Base-by-base conservation (phyloP, 2,329 filamentous ascomycete genomes). In the Penicillium corylophilum region DNA sequence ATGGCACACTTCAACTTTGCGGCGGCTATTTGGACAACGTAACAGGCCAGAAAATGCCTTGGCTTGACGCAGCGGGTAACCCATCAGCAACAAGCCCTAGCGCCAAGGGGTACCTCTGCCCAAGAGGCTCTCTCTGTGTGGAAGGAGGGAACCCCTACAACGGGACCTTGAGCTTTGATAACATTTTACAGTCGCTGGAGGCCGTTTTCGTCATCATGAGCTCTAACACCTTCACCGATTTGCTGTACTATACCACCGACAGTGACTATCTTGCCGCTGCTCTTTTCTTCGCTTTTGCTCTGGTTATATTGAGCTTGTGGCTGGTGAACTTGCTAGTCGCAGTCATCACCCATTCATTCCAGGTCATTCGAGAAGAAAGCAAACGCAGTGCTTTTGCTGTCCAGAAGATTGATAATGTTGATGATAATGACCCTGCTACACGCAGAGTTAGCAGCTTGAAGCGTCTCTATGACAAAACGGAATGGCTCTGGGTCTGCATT, bases 131-230 rank as follows among this genome's bases (percentile, higher is more conserved):
- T 1, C 74, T 89, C 4, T 99, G 94, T 66, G 79, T 96, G 16
- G 84, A 96, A 71, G 84, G 86, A 53, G 66, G 74, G 2, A 95
- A 89, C 64, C 94, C 94, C 0, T 90, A 83, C 70, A 90, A 89
- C 62, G 85, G 84, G 46, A 99, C 94, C 0, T 82, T 96, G 63
- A 95, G 87, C 69, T 99, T 97, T 66, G 94, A 99, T 76, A 93
- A 97, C 67, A 95, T 99, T 36, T 74, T 90, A 26, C 86, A 97
- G 58, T 96, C 92, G 0, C 75, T 97, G 46, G 91, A 99, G 73
- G 78, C 97, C 51, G 92, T 99, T 2, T 99, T 99, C 67, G 90
- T 99, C 46, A 87, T 99, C 67, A 99, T 99, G 90, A 96, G 90
- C 64, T 93, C 91, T 44, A 99, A 99, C 69, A 99, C 94, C 0